These are phyloP conservation scores for Didymella pinodella DNA, from an alignment of 2,329 filamentous ascomycete genomes.

Conservation along the genomic window DNA sequence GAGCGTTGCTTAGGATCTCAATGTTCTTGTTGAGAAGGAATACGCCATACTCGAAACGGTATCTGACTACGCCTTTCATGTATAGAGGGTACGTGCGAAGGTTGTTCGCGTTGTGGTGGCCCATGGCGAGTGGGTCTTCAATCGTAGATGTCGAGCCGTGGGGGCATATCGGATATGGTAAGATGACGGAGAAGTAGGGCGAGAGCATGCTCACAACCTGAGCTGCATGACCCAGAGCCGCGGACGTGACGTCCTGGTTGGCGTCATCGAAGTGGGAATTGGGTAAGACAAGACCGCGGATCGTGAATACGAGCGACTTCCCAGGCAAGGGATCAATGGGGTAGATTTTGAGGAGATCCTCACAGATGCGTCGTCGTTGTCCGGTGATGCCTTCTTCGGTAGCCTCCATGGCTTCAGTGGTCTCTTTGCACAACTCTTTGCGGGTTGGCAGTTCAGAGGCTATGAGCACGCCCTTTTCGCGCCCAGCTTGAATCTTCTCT, in stretches of 20 bases:
- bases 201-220: slow-evolving; percentile 78
- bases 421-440: slow-evolving; percentile 55
- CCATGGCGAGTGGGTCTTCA: slow-evolving; percentile 71
- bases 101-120: slow-evolving; percentile 50
- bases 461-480: slow-evolving; percentile 65
- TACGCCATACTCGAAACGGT: slow-evolving; percentile 94
- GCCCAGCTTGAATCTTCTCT: slow-evolving; percentile 72
- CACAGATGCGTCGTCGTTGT: slow-evolving; percentile 87
- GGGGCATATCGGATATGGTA: slow-evolving; percentile 80
- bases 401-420: slow-evolving; percentile 62
- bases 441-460: slow-evolving; percentile 68
- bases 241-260: slow-evolving; percentile 76
- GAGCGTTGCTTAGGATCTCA: slow-evolving; percentile 69
- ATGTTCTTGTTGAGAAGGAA: slow-evolving; percentile 98
- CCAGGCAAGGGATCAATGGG: slow-evolving; percentile 73
- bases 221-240: slow-evolving; percentile 81
- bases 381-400: slow-evolving; percentile 74
- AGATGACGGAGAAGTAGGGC: slow-evolving; percentile 78
- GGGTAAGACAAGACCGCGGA: slow-evolving; percentile 78
- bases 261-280: slow-evolving; percentile 80
- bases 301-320: slow-evolving; percentile 79
- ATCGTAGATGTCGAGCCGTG: slow-evolving; percentile 78
- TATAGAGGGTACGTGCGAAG: slow-evolving; percentile 76
- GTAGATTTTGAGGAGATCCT: slow-evolving; percentile 81
- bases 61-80: slow-evolving; percentile 73